Evolutionary conservation across 768 basidiomycete species (phyloP).

Genomic region (Termitomyces sp.): DNA sequence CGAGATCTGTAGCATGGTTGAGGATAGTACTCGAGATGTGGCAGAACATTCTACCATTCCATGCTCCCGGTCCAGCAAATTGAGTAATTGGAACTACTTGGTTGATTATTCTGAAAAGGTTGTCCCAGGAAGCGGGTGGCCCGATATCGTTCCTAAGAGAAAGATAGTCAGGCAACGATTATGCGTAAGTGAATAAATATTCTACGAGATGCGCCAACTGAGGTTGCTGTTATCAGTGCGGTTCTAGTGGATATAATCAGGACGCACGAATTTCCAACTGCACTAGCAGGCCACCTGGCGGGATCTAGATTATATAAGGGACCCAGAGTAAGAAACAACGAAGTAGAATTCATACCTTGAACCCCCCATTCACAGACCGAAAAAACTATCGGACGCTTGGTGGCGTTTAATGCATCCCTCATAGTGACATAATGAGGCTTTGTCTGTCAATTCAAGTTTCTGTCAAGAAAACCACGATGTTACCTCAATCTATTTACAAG

Average conservation of each 20-base stretch:
- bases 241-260: background rate
- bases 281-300: conserved; percentile 41
- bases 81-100: conserved; percentile 45
- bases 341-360: conserved; percentile 21
- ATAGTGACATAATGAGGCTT: conserved; percentile 39
- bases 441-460: background rate
- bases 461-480: background rate
- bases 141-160: conserved; percentile 38
- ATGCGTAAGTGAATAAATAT: too few species aligned
- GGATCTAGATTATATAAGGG: conserved; percentile 27
- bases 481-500: conserved; percentile 28
- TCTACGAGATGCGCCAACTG: conserved; percentile 42
- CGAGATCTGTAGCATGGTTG: conserved; percentile 32
- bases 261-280: conserved; percentile 40
- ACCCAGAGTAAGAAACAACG: too few species aligned
- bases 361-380: conserved; percentile 47
- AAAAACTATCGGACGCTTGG: conserved; percentile 41
- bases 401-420: conserved; percentile 38
- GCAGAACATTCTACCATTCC: conserved; percentile 26
- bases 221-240: background rate
- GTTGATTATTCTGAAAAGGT: conserved; percentile 44
- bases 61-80: conserved; percentile 39
- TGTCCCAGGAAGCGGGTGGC: conserved; percentile 40
- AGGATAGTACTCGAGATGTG: background rate
- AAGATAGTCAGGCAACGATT: background rate